Conservation (phyloP, 2,329 filamentous ascomycete species). For the Cadophora gregata region DNA sequence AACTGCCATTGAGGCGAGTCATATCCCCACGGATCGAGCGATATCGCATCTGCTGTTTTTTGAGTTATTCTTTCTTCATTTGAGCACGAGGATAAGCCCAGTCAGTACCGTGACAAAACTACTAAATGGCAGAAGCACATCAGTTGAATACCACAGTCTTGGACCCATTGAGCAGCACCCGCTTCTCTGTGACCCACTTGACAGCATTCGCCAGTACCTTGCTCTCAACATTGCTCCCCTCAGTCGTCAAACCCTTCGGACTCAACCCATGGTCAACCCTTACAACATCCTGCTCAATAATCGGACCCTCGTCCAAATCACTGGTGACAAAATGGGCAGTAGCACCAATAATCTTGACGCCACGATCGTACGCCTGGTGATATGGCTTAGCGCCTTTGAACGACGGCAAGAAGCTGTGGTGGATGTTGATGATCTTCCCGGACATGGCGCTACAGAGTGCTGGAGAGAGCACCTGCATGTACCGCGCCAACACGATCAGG, state of each 20-base stretch:
- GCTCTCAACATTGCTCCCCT: slow-evolving; percentile 84
- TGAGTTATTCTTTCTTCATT: too few relatives aligned
- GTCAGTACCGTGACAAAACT: too few relatives aligned
- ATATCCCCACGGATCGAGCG: too few relatives aligned
- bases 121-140: neutral
- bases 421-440: slow-evolving; percentile 90
- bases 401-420: slow-evolving; percentile 83
- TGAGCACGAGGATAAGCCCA: too few relatives aligned
- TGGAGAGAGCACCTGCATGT: slow-evolving; percentile 86
- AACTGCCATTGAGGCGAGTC: too few relatives aligned
- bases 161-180: slow-evolving; percentile 77
- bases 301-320: slow-evolving; percentile 84
- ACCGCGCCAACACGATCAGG: slow-evolving; percentile 80
- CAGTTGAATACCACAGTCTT: slow-evolving; percentile 78
- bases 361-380: slow-evolving; percentile 84
- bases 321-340: slow-evolving; percentile 85
- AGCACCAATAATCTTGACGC: slow-evolving; percentile 87
- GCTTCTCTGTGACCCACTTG: slow-evolving; percentile 81
- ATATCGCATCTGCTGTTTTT: too few relatives aligned
- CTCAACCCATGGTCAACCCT: slow-evolving; percentile 79
- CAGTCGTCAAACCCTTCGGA: slow-evolving; percentile 76
- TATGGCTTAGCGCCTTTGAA: slow-evolving; percentile 92
- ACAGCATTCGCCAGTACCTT: slow-evolving; percentile 82
- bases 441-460: slow-evolving; percentile 78
- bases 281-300: slow-evolving; percentile 83